Conservation (phyloP, 352 stramenopile genomes). For the Phytophthora sojae region DNA sequence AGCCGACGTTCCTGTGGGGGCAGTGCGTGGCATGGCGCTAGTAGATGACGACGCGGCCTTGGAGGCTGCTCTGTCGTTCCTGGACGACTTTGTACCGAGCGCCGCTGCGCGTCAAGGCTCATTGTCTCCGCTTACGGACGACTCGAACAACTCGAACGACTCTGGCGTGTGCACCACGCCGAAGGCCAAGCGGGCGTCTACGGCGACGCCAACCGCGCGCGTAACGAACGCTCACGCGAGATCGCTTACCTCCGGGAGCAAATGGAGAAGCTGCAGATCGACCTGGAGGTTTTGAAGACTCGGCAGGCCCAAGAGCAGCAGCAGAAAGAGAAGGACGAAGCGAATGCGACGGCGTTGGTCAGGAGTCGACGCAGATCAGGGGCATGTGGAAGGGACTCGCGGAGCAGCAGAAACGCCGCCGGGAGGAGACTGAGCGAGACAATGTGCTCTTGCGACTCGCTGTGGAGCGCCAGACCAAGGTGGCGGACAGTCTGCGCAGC, state of each 20-base stretch:
- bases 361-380: constrained; percentile 6
- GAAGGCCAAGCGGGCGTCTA: constrained; percentile 21
- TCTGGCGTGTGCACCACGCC: not conserved
- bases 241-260: constrained; percentile 42
- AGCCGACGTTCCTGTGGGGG: constrained; percentile 12
- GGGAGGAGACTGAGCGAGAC: constrained; percentile 30
- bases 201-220: constrained; percentile 38
- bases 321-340: not conserved
- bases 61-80: constrained; percentile 11
- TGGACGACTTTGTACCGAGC: constrained; percentile 11
- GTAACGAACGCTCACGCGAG: constrained; percentile 44
- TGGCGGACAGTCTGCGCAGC: constrained; percentile 42
- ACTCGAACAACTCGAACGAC: not conserved
- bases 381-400: constrained; percentile 38
- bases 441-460: constrained; percentile 40
- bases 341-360: not conserved
- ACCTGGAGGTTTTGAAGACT: constrained; percentile 30
- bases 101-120: not conserved
- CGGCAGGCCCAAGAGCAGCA: not conserved
- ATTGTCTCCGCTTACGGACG: not conserved
- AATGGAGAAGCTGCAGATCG: constrained; percentile 41
- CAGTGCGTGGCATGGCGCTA: constrained; percentile 33
- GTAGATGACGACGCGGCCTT: constrained; percentile 21
- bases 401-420: constrained; percentile 20
- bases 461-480: constrained; percentile 47